Percentiles rank a stretch among this genome's conserved stretches.
phyloP scores from a whole-genome alignment of 2,329 filamentous ascomycete genomes.

The Aureobasidium sp. region DNA sequence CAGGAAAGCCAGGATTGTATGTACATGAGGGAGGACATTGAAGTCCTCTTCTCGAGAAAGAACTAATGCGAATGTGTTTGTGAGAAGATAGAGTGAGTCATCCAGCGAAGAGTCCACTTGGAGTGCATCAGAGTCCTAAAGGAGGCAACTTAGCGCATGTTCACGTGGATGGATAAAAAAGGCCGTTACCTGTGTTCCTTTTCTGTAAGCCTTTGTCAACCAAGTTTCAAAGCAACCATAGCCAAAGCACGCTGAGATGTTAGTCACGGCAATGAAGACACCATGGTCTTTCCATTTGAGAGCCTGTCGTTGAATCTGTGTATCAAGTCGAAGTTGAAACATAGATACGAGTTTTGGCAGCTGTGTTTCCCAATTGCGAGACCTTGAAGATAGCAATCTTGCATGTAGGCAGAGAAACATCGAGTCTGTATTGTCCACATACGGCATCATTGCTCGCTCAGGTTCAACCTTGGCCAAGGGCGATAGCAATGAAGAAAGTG shows the following conservation, averaged over 20 bases:
- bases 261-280: constrained; percentile 52
- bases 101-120: not conserved
- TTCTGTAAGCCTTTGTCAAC: constrained; percentile 31
- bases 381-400: constrained; percentile 46
- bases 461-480: constrained; percentile 28
- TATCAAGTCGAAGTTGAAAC: not conserved
- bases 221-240: constrained; percentile 48
- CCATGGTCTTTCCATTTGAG: constrained; percentile 51
- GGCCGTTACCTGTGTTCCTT: not conserved
- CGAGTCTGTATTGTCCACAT: constrained; percentile 45
- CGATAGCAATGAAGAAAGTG: constrained; percentile 60
- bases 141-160: not conserved
- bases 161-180: not conserved
- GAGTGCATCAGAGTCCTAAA: not conserved
- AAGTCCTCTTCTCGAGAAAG: constrained; percentile 17
- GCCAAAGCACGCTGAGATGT: constrained; percentile 46
- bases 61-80: constrained; percentile 35
- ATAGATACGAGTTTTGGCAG: not conserved
- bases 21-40: constrained; percentile 54
- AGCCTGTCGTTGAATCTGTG: constrained; percentile 2
- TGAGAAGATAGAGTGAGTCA: constrained; percentile 3
- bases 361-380: not conserved
- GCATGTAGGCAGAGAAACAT: constrained; percentile 59
- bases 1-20: constrained; percentile 58
- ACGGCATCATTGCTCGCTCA: constrained; percentile 22